Evolutionary conservation across 176 grass and related monocot genomes (phyloP).

Genomic region (Phragmites australis): DNA sequence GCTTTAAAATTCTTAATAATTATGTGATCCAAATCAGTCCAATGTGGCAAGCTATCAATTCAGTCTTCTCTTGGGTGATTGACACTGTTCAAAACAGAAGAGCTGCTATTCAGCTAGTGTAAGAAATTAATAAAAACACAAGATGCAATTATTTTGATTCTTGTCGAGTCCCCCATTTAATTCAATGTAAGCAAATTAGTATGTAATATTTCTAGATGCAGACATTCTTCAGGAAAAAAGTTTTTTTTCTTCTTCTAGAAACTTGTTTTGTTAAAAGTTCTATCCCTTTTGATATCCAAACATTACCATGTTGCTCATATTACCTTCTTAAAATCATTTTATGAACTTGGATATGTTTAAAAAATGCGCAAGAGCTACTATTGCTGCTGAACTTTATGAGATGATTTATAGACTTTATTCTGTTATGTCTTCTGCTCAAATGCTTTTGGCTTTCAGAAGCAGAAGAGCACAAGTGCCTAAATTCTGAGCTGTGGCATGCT

Average conservation of each 20-base stretch:
- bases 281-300: not conserved
- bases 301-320: not conserved
- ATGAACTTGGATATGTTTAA: not conserved
- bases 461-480: conserved; percentile 73
- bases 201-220: conserved; percentile 7
- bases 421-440: conserved; percentile 14
- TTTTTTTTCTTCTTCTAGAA: not conserved
- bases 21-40: conserved; percentile 8
- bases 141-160: conserved; percentile 1
- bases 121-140: not conserved
- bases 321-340: not conserved
- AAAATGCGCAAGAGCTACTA: not conserved
- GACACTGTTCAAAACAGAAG: not conserved
- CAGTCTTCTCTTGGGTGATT: conserved; percentile 5
- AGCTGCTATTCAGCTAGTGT: not conserved
- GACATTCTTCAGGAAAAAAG: not conserved
- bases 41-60: conserved; percentile 37
- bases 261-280: not conserved
- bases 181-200: conserved; percentile 12
- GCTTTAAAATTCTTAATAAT: conserved; percentile 36
- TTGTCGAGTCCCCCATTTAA: not conserved
- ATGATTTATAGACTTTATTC: not conserved
- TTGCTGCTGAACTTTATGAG: not conserved
- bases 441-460: conserved; percentile 34
- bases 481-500: conserved; percentile 86